These are phyloP conservation scores for Ramalina peruviana DNA, from an alignment of 495 filamentous ascomycete species.

Conservation along the genomic window DNA sequence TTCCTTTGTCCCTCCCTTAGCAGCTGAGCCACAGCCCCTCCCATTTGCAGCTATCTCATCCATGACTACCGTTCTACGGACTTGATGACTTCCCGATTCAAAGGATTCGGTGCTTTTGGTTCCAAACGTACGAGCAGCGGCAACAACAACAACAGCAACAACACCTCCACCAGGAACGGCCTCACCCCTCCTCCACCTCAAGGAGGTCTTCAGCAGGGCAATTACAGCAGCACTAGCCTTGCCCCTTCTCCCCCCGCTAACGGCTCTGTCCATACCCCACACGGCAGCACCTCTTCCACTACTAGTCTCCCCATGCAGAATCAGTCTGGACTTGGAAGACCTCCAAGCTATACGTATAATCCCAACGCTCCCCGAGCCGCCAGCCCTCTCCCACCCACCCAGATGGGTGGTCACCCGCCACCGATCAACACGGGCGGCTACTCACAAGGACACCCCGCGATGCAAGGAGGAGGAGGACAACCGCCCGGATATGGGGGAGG, in stretches of 20 bases:
- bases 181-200: slow-evolving; percentile 1
- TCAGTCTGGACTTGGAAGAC: slow-evolving; percentile 36
- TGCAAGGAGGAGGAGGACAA: slow-evolving; percentile 35
- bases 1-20: slow-evolving; percentile 4
- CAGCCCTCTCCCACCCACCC: slow-evolving; percentile 43
- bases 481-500: slow-evolving; percentile 35
- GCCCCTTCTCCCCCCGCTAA: slow-evolving; percentile 26
- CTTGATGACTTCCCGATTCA: slow-evolving; percentile 40
- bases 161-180: slow-evolving; percentile 15
- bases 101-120: slow-evolving; percentile 28
- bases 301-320: slow-evolving; percentile 35
- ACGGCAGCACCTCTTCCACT: slow-evolving; percentile 31
- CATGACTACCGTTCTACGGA: slow-evolving; percentile 20
- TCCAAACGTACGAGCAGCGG: slow-evolving; percentile 32
- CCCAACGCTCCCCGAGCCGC: slow-evolving; percentile 42
- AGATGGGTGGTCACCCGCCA: slow-evolving; percentile 56
- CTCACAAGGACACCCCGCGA: slow-evolving; percentile 33
- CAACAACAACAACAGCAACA: slow-evolving; percentile 8
- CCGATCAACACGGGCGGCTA: slow-evolving; percentile 55
- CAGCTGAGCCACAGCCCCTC: not conserved
- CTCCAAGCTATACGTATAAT: slow-evolving; percentile 62
- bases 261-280: slow-evolving; percentile 13
- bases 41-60: not conserved
- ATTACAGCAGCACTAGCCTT: slow-evolving; percentile 20
- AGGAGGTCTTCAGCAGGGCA: slow-evolving; percentile 19